Percentiles rank a stretch among this genome's conserved stretches.
These are phyloP conservation scores for Pleurozium schreberi DNA, from an alignment of 225 moss, liverwort and hornwort species.

Conservation along the genomic window DNA sequence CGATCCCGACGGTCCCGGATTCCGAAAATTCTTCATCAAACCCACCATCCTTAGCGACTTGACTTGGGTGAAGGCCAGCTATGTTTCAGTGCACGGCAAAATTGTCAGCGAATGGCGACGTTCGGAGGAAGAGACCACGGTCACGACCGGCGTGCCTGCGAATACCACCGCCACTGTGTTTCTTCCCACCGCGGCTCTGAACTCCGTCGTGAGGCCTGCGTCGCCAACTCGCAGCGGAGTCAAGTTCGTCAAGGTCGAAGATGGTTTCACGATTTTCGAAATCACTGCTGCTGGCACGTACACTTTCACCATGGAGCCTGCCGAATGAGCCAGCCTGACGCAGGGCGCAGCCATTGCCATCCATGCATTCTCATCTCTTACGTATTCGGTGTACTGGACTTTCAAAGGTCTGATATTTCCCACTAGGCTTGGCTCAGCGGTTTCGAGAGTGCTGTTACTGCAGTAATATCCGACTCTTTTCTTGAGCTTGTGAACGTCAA, in stretches of 20 bases:
- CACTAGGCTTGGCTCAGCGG: not conserved
- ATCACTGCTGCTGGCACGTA: constrained; percentile 13
- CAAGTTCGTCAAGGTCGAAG: constrained; percentile 4
- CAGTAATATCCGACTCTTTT: not conserved
- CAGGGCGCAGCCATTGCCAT: not conserved
- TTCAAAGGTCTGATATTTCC: not conserved
- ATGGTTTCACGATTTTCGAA: constrained; percentile 13
- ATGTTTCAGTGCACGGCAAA: constrained; percentile 8
- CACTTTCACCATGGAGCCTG: constrained; percentile 3
- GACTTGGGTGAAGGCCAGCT: constrained; percentile 41
- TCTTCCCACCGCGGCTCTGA: constrained; percentile 9
- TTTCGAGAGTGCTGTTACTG: not conserved
- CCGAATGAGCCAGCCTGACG: not conserved
- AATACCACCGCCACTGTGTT: constrained; percentile 23
- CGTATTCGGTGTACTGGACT: not conserved
- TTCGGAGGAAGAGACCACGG: not conserved
- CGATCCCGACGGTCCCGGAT: constrained; percentile 22
- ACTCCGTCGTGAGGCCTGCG: not conserved
- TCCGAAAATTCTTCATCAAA: constrained; percentile 22
- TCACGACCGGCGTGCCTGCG: constrained; percentile 6
- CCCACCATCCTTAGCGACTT: constrained; percentile 32
- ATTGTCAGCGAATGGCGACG: constrained; percentile 28
- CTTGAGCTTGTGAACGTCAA: not conserved
- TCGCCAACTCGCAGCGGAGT: not conserved
- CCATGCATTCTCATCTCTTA: not conserved